These are phyloP conservation scores for Suillus subaureus DNA, from an alignment of 768 basidiomycete genomes.

Conservation along the genomic window DNA sequence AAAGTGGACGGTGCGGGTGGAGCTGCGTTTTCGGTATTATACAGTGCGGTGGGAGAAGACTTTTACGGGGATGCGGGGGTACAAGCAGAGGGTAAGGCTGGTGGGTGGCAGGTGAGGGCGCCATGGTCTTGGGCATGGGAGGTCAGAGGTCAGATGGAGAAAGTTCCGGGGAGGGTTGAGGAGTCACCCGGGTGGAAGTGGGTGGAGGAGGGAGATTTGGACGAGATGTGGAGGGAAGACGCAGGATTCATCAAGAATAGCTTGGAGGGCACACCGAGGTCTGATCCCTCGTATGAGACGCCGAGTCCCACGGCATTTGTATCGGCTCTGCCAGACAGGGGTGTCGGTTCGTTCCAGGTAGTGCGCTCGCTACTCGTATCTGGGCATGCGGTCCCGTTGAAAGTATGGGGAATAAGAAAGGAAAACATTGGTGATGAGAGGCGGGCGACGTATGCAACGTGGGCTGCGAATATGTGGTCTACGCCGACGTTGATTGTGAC, in stretches of 20 bases:
- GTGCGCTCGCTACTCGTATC: conserved; percentile 30
- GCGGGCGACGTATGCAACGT: conserved; percentile 40
- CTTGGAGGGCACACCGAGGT: conserved; percentile 10
- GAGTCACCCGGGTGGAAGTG: conserved; percentile 25
- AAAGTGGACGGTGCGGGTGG: conserved; percentile 32
- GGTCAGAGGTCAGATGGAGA: background rate
- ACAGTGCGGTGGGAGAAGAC: conserved; percentile 42
- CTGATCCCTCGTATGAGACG: no score
- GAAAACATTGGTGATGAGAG: conserved; percentile 14
- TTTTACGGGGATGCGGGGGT: conserved; percentile 46
- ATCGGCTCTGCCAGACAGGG: conserved; percentile 45
- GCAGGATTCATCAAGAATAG: conserved; percentile 35
- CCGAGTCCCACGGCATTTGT: conserved; percentile 21
- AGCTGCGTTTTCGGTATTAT: conserved; percentile 46
- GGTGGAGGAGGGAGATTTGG: conserved; percentile 25
- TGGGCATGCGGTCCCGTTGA: conserved; percentile 16
- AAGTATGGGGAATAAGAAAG: no score
- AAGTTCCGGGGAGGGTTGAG: conserved; percentile 12
- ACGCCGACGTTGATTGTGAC: conserved; percentile 45
- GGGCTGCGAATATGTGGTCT: conserved; percentile 42
- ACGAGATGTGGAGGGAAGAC: conserved; percentile 40
- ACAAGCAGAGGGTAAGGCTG: conserved; percentile 10
- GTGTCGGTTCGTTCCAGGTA: conserved; percentile 48
- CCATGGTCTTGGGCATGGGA: conserved; percentile 39
- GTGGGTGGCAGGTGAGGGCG: conserved; percentile 41